Percentiles rank a stretch among this genome's conserved stretches.
phyloP scores from a whole-genome alignment of 2,329 filamentous ascomycete species.

The Pyrenophora tritici-repentis region DNA sequence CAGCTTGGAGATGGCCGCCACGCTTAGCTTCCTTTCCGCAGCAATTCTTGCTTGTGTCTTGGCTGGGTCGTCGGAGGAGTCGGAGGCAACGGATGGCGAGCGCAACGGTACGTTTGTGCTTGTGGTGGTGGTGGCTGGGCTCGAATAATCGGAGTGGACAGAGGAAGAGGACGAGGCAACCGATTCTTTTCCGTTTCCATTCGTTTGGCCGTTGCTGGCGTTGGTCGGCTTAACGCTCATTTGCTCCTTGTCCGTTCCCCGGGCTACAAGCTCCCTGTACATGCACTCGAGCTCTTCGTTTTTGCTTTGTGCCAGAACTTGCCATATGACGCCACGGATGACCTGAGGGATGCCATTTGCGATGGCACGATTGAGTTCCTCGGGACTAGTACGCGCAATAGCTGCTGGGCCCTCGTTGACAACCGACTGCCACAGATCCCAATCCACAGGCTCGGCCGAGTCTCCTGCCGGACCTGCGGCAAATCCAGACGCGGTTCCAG shows the following conservation, averaged over 20 bases:
- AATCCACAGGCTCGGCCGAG: constrained; percentile 77
- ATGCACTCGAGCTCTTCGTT: constrained; percentile 84
- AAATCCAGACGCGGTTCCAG: constrained; percentile 83
- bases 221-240: constrained; percentile 32
- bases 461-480: constrained; percentile 77
- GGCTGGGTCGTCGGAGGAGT: constrained; percentile 62
- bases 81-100: constrained; percentile 62
- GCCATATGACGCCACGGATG: constrained; percentile 98
- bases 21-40: constrained; percentile 75
- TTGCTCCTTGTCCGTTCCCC: constrained; percentile 78
- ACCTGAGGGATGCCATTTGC: constrained; percentile 91
- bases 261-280: constrained; percentile 80
- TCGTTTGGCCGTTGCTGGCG: constrained; percentile 54
- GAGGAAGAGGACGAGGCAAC: constrained; percentile 82
- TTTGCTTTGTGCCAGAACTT: constrained; percentile 93
- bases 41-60: constrained; percentile 68
- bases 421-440: constrained; percentile 96
- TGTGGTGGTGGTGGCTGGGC: constrained; percentile 59
- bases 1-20: constrained; percentile 73
- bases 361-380: constrained; percentile 89
- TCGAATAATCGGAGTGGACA: constrained; percentile 76
- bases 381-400: constrained; percentile 82
- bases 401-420: constrained; percentile 93
- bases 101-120: constrained; percentile 40
- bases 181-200: constrained; percentile 67